Percentiles rank a stretch among this genome's conserved stretches.
Conservation (phyloP, 2,329 filamentous ascomycete genomes). For the Alternaria solani region DNA sequence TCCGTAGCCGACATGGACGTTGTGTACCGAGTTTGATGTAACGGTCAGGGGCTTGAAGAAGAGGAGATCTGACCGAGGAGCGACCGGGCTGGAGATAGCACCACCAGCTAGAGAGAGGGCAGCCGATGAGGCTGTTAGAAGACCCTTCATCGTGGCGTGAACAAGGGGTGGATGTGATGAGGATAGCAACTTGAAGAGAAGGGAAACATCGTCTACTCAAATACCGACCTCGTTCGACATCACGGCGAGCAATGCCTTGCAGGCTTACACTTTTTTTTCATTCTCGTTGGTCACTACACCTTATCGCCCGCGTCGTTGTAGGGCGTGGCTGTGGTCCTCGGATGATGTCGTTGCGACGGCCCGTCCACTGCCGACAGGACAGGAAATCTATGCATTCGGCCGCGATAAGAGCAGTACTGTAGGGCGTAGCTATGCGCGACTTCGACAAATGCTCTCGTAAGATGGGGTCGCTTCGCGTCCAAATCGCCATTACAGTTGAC, state of each 20-base stretch:
- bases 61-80: conserved; percentile 33
- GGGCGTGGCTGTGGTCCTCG: neutral
- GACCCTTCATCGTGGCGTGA: conserved; percentile 34
- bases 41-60: conserved; percentile 47
- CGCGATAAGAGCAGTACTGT: conserved; percentile 27
- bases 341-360: conserved; percentile 2
- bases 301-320: conserved; percentile 20
- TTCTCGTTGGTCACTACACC: conserved; percentile 28
- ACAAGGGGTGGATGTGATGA: conserved; percentile 1
- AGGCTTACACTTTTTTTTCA: conserved; percentile 7
- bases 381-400: conserved; percentile 9
- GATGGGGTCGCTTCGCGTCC: conserved; percentile 18
- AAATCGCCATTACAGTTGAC: conserved; percentile 11
- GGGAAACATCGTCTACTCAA: conserved; percentile 16
- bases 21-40: conserved; percentile 56
- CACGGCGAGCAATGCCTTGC: neutral
- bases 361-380: conserved; percentile 5
- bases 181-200: conserved; percentile 1
- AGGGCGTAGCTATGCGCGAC: conserved; percentile 2
- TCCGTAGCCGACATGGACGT: conserved; percentile 58
- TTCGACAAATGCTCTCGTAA: conserved; percentile 6
- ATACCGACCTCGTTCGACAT: conserved; percentile 16
- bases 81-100: conserved; percentile 28
- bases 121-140: conserved; percentile 37
- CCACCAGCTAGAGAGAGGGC: conserved; percentile 37